phyloP scores from a whole-genome alignment of 495 filamentous ascomycete genomes.

The Penicillium fimorum region DNA sequence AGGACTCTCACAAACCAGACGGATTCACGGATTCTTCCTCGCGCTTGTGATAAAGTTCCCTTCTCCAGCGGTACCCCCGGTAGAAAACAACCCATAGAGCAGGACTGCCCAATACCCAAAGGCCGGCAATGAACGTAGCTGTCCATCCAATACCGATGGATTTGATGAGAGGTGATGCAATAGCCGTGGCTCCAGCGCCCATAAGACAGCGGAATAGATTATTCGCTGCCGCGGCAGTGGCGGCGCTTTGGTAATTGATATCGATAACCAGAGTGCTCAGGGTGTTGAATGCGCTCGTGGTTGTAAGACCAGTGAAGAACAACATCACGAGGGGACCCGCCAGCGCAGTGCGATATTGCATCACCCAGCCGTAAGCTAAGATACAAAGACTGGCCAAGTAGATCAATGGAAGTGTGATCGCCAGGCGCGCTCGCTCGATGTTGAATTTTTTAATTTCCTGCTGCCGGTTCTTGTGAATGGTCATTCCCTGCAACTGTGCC shows the following conservation, averaged over 20 bases:
- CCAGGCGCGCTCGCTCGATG: constrained; percentile 42
- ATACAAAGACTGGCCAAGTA: constrained; percentile 29
- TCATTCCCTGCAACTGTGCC: constrained; percentile 29
- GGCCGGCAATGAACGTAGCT: constrained; percentile 37
- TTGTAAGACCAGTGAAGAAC: constrained; percentile 39
- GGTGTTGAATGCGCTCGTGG: constrained; percentile 29
- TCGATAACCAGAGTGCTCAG: constrained; percentile 48
- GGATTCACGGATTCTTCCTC: background rate
- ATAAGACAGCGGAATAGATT: constrained; percentile 49
- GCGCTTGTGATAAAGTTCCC: constrained; percentile 1
- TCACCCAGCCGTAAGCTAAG: constrained; percentile 50
- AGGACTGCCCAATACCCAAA: constrained; percentile 31
- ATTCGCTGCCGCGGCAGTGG: constrained; percentile 46
- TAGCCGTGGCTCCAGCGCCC: constrained; percentile 42
- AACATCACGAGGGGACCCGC: constrained; percentile 40
- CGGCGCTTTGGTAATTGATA: constrained; percentile 37
- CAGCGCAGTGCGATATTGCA: constrained; percentile 34
- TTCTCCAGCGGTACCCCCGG: constrained; percentile 39
- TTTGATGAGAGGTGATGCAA: constrained; percentile 41
- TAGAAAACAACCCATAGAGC: constrained; percentile 36
- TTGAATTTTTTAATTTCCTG: constrained; percentile 40
- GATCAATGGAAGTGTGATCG: constrained; percentile 36
- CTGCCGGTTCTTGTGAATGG: constrained; percentile 39
- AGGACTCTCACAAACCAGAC: background rate
- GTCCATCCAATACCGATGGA: constrained; percentile 50